phyloP scores from a whole-genome alignment of 768 basidiomycete species.

The Scleroderma bovista region DNA sequence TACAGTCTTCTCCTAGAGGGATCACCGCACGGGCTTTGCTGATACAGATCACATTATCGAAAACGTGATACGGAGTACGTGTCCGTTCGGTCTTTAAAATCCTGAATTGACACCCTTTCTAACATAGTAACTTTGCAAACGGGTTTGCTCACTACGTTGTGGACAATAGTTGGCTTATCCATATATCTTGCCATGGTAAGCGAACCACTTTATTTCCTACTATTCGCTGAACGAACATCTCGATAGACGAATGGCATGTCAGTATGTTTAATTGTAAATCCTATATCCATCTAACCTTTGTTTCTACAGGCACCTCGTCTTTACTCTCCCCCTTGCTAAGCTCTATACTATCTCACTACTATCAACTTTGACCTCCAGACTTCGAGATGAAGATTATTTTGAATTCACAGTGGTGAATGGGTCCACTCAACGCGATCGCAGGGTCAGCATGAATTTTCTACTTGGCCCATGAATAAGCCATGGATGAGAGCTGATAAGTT shows the following conservation, averaged over 20 bases:
- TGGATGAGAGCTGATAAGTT: slow-evolving; percentile 7
- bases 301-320: slow-evolving; percentile 20
- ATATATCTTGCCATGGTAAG: slow-evolving; percentile 21
- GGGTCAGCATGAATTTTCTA: slow-evolving; percentile 11
- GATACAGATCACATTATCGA: slow-evolving; percentile 35
- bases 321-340: slow-evolving; percentile 29
- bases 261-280: neutral
- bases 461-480: neutral
- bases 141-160: slow-evolving; percentile 34
- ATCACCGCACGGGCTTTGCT: slow-evolving; percentile 30
- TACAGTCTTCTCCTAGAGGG: slow-evolving; percentile 22
- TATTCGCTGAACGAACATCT: slow-evolving; percentile 2
- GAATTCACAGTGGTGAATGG: slow-evolving; percentile 22
- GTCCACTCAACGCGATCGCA: slow-evolving; percentile 13
- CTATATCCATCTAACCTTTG: neutral
- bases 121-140: slow-evolving; percentile 36
- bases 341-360: slow-evolving; percentile 32
- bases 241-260: slow-evolving; percentile 17
- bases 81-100: neutral
- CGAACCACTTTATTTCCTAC: neutral
- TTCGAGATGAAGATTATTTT: slow-evolving; percentile 10
- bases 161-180: slow-evolving; percentile 28
- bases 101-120: neutral
- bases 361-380: slow-evolving; percentile 29
- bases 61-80: slow-evolving; percentile 30